Base-by-base conservation (phyloP, 495 filamentous ascomycete genomes). In the Pyrenula massariospora region DNA sequence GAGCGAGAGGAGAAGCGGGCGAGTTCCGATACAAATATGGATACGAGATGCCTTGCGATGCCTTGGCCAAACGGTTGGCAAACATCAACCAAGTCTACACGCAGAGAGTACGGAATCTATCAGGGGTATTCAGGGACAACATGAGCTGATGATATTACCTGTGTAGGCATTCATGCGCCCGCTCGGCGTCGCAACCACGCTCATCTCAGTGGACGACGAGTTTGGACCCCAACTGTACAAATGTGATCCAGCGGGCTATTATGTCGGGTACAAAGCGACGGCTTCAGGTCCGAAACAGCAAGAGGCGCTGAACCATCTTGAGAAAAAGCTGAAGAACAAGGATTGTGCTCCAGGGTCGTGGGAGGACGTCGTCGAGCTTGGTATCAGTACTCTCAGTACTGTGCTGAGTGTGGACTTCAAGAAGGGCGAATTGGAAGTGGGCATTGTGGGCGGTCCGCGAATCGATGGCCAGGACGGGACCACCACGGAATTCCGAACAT, bases 301-400 rank as follows among this genome's bases (percentile, higher is more conserved):
- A 70, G 93, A 98, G 78, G 93, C 93, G 61, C 82, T 96, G 66
- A 98, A 97, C 69, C 85, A 91, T 66, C 77, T 98, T 54, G 93
- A 98, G 82, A 96, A 96, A 86, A 96, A 95, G 81, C 84, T 98
- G 74, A 97, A 97, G 83, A 95, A 95, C 84, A 96, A 95, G 85
- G 91, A 97, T 70, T 80, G 80, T 65, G 93, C 93, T 24, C 84
- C 89, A 8, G 93, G 93, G 58, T 85, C 75, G 71, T 97, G 94
- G 94, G 88, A 96, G 74, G 93, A 97, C 58, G 93, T 98, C 36
- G 92, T 98, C 56, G 93, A 98, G 74, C 78, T 96, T 59, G 93
- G 87, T 48, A 97, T 98, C 73, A 85, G 89, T 15, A 87, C 93
- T 11, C 72, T 98, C 68, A 95, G 92, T 79, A 93, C 86, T 54